Evolutionary conservation across 805 yeast genomes (phyloP), one percentile per base, ranked within the genome.

Genomic region (Aciculoconidium aculeatum): DNA sequence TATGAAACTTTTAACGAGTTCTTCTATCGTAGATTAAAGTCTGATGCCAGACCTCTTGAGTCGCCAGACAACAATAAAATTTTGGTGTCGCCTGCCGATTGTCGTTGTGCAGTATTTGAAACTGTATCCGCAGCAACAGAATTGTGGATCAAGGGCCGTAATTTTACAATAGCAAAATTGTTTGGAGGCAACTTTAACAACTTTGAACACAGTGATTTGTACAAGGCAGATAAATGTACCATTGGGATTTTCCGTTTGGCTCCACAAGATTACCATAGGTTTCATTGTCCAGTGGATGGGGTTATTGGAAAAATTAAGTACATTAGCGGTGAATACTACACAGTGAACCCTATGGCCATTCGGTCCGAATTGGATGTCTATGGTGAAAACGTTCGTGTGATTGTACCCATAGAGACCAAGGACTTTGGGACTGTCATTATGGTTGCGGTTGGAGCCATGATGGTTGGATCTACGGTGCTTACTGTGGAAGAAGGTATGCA

Each of bases 341-440:
- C 97, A 0, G 98, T 90, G 11, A 90, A 90, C 47, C 97, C 97
- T 1, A 90, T 90, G 97, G 97, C 97, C 0, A 73, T 92, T 18
- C 58, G 97, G 33, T 82, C 94, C 2, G 73, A 75, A 7, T 58
- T 90, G 32, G 97, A 90, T 53, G 96, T 90, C 1, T 92, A 75
- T 57, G 95, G 96, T 6, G 96, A 88, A 44, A 90, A 90, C 46
- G 77, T 84, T 1, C 67, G 97, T 21, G 78, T 79, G 4, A 59
- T 87, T 2, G 66, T 88, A 2, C 87, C 95, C 0, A 77, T 90
- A 12, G 74, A 81, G 17, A 75, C 95, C 1, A 65, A 69, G 17
- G 61, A 70, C n/a, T 88, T 85, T 51, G 96, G 96, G 0, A 67
- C 72, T 0, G 81, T 90, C 11, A 61, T 82, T 37, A 68, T 84